These are phyloP conservation scores for Vigna radiata DNA, from an alignment of 306 rosid species.

Conservation along the genomic window DNA sequence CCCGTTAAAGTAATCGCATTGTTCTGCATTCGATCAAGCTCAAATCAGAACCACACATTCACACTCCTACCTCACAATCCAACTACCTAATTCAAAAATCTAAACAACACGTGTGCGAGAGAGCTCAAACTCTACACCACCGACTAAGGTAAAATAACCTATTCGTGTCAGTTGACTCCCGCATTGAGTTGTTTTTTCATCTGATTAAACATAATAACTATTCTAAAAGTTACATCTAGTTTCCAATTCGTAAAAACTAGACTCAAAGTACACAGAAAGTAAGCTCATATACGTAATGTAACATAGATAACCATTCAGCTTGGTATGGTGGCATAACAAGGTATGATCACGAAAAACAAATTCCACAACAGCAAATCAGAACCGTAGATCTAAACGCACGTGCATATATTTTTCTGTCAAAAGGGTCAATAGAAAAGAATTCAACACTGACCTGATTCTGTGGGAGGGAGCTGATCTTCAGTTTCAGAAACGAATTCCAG, in stretches of 20 bases:
- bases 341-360: not conserved
- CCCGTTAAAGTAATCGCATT: conserved; percentile 78
- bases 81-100: not conserved
- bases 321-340: not conserved
- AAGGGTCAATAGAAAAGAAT: not conserved
- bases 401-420: not conserved
- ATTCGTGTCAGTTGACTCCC: not conserved
- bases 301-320: not conserved
- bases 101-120: not conserved
- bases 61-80: not conserved
- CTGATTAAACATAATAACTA: not conserved
- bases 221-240: not conserved
- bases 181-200: not conserved
- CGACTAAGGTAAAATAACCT: not conserved
- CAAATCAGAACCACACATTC: not conserved
- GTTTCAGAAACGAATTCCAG: not conserved
- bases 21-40: conserved; percentile 50
- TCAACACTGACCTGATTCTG: conserved; percentile 49
- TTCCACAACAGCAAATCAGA: not conserved
- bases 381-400: conserved; percentile 39
- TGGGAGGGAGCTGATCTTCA: conserved; percentile 46
- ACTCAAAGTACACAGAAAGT: not conserved
- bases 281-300: not conserved
- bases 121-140: not conserved
- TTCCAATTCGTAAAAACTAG: not conserved